A percentile compares a stretch with the other conserved stretches of the same genome.
Evolutionary conservation across 1,284 basidiomycete species (phyloP).

Genomic region (Amylostereum chailletii): DNA sequence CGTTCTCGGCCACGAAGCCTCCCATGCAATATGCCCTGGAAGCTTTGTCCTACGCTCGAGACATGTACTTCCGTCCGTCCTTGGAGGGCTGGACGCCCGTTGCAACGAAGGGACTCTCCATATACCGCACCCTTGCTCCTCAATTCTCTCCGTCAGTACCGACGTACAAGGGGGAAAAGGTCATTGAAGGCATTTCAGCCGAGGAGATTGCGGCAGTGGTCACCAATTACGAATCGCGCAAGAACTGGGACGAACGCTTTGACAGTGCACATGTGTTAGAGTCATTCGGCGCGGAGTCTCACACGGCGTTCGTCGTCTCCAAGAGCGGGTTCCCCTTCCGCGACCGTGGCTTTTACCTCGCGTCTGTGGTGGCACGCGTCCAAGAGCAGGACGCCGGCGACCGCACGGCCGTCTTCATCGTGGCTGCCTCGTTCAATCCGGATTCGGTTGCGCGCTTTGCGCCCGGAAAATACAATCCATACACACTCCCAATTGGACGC

Average conservation of each 20-base stretch:
- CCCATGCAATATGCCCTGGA: conserved; percentile 76
- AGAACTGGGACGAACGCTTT: conserved; percentile 81
- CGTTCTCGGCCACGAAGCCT: conserved; percentile 43
- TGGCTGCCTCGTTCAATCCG: conserved; percentile 69
- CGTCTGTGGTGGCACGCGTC: conserved; percentile 64
- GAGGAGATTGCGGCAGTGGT: conserved; percentile 81
- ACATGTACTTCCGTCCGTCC: conserved; percentile 57
- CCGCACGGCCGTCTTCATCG: conserved; percentile 62
- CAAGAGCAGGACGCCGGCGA: conserved; percentile 23
- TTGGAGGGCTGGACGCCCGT: conserved; percentile 69
- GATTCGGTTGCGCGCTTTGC: conserved; percentile 50
- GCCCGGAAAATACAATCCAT: conserved; percentile 71
- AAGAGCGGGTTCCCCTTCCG: conserved; percentile 88
- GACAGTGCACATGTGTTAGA: conserved; percentile 67
- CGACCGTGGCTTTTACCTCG: conserved; percentile 80
- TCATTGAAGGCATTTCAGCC: conserved; percentile 90
- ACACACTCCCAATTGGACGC: conserved; percentile 68
- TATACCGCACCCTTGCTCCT: conserved; percentile 70
- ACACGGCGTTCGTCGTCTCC: conserved; percentile 59
- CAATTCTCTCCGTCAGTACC: conserved; percentile 79
- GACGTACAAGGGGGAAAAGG: conserved; percentile 84
- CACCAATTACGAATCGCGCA: conserved; percentile 63
- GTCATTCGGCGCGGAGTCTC: conserved; percentile 72
- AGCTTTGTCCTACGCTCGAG: conserved; percentile 70
- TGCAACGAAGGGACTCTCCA: conserved; percentile 71